Conservation (phyloP, 495 filamentous ascomycete genomes). For the Xylaria intraflava region DNA sequence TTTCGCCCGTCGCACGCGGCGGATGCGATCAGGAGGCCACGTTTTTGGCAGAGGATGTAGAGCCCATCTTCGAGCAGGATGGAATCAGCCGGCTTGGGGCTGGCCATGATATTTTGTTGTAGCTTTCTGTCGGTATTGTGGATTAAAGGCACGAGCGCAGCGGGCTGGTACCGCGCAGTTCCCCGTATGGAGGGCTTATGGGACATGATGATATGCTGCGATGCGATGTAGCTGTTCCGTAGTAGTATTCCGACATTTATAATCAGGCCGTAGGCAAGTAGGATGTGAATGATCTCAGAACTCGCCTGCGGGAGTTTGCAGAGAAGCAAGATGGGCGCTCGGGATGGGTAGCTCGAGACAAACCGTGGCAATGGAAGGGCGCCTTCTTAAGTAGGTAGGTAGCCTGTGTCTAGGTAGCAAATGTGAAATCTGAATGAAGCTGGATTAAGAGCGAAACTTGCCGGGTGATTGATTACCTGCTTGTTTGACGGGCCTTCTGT, state of each 20-base stretch:
- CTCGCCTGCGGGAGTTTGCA: background rate
- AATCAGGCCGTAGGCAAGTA: background rate
- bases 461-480: background rate
- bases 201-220: background rate
- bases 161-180: background rate
- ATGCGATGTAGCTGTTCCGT: background rate
- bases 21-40: slow-evolving; percentile 17
- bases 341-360: background rate
- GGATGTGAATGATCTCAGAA: background rate
- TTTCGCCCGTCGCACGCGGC: slow-evolving; percentile 13
- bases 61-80: slow-evolving; percentile 18
- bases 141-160: slow-evolving; percentile 7
- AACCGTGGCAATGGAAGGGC: too few species aligned
- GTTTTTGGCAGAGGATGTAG: slow-evolving; percentile 14
- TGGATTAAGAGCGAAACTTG: background rate
- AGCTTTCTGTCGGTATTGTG: slow-evolving; percentile 6
- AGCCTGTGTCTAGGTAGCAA: too few species aligned
- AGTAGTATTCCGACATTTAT: background rate
- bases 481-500: background rate
- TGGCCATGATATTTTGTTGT: slow-evolving; percentile 5
- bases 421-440: too few species aligned
- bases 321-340: background rate
- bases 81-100: background rate
- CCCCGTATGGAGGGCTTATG: slow-evolving; percentile 4
- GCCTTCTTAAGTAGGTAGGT: too few species aligned